Percentiles rank a stretch among this genome's conserved stretches.
Conservation (phyloP, 768 basidiomycete species). For the Gymnopilus junonius region DNA sequence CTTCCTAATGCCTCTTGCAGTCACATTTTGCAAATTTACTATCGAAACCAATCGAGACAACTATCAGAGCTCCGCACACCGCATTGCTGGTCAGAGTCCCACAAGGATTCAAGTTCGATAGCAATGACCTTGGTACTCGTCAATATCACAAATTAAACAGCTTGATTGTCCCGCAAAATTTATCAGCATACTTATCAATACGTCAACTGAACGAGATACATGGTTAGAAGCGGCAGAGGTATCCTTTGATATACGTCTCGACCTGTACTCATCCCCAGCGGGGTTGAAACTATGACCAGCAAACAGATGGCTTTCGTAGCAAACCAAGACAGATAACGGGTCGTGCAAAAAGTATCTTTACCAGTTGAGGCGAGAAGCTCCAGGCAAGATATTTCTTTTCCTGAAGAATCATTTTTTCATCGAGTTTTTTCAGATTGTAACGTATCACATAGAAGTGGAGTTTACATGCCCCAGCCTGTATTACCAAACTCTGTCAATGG, state of each 20-base stretch:
- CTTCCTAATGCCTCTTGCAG: constrained; percentile 40
- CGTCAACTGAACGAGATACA: constrained; percentile 38
- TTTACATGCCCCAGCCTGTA: constrained; percentile 48
- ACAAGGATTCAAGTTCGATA: constrained; percentile 64
- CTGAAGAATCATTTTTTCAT: background rate
- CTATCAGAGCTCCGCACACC: constrained; percentile 56
- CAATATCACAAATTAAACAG: constrained; percentile 68
- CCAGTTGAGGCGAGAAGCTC: constrained; percentile 23
- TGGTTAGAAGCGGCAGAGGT: constrained; percentile 75
- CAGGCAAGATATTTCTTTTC: constrained; percentile 14
- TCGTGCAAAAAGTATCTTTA: constrained; percentile 61
- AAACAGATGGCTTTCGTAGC: constrained; percentile 69
- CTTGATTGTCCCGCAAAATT: constrained; percentile 55
- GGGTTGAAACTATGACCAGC: constrained; percentile 52
- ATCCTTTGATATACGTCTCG: constrained; percentile 59
- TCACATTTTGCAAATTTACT: constrained; percentile 81
- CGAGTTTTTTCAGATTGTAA: constrained; percentile 19
- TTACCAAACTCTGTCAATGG: constrained; percentile 34
- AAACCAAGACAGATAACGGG: constrained; percentile 72
- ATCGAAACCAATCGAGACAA: constrained; percentile 57
- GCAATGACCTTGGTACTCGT: constrained; percentile 76
- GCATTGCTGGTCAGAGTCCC: constrained; percentile 61
- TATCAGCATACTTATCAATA: constrained; percentile 54
- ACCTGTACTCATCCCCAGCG: constrained; percentile 68
- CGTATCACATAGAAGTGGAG: constrained; percentile 46